Evolutionary conservation across 78 protist species (phyloP).

Genomic region (Neovahlkampfia damariscottae): DNA sequence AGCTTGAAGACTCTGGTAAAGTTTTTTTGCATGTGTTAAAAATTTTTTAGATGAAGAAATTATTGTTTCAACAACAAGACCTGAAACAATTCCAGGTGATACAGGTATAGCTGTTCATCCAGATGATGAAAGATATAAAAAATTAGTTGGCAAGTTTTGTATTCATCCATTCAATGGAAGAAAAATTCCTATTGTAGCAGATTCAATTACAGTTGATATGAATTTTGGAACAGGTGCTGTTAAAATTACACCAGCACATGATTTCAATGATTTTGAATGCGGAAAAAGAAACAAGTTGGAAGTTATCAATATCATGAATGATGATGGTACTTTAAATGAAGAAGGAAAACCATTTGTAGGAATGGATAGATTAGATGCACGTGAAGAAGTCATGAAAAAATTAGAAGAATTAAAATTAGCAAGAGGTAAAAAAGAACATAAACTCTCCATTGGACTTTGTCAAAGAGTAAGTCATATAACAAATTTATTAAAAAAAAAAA

Average conservation of each 20-base stretch:
- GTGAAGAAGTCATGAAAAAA: constrained; percentile 41
- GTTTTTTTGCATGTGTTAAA: too few species aligned
- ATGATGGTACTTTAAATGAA: constrained; percentile 65
- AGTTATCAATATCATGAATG: constrained; percentile 53
- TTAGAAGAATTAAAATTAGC: constrained; percentile 39
- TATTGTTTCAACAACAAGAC: constrained; percentile 96
- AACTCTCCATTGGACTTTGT: constrained; percentile 56
- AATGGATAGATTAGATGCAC: constrained; percentile 61
- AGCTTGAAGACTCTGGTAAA: constrained; percentile 60
- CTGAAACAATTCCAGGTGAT: constrained; percentile 99
- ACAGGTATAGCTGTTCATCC: constrained; percentile 98
- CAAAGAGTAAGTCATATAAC: constrained; percentile 41
- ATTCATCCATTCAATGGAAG: constrained; percentile 64
- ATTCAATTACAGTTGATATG: constrained; percentile 73
- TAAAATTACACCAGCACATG: constrained; percentile 97
- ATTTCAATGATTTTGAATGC: constrained; percentile 88
- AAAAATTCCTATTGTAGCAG: constrained; percentile 82
- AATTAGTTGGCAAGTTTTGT: constrained; percentile 65
- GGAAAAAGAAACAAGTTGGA: constrained; percentile 82
- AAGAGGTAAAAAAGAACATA: constrained; percentile 28
- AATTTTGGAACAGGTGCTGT: constrained; percentile 95
- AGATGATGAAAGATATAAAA: constrained; percentile 70
- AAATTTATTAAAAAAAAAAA: constrained; percentile 28
- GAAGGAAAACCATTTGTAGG: constrained; percentile 34
- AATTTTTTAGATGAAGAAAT: constrained; percentile 47